Base-by-base conservation (phyloP, 108 stramenopile genomes). In the Skeletonema grethae region DNA sequence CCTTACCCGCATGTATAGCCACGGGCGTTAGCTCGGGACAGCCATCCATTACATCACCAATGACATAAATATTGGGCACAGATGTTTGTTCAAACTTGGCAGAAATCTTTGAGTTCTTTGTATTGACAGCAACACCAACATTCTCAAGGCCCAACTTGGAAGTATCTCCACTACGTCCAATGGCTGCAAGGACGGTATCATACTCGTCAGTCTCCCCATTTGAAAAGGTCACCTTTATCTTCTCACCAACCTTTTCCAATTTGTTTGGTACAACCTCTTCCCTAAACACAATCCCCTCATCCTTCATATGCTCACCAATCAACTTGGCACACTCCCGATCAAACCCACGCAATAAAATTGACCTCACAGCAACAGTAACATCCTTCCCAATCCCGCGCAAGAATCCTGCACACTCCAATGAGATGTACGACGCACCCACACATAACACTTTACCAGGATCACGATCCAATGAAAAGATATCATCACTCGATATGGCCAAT, bases 391-490 rank as follows among this genome's bases (percentile, higher is more conserved):
- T 72, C 18, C 96, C 97, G 7, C 87, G 84, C 36, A 99, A 79
- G 75, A 99, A 98, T 20, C 99, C 98, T 35, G 98, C 99, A 76
- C 97, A 99, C 85, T 99, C 99, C 41, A 99, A 85, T 38, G 91
- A 86, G 72, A 99, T 96, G 87, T 99, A 99, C 32, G 95, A 94
- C 5, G 97, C 99, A 12, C 99, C 99, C 31, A 99, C 92, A 61
- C 98, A 96, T 45, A 97, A 79, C 6, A 96, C 97, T 78, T 95
- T 96, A 13, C 97, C 99, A 11, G 99, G 99, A 80, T 88, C 77
- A 45, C 82, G 72, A 22, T 90, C 83, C 56, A 98, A 75, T 11
- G 93, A 92, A 75, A 99, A 99, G 30, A 99, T 74, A 82, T 99
- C 98, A 86, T 99, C 98, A 18, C 87, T 90, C 36, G 90, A 86